Conservation (phyloP, 805 yeast species). For the Kuraishia cidri region DNA sequence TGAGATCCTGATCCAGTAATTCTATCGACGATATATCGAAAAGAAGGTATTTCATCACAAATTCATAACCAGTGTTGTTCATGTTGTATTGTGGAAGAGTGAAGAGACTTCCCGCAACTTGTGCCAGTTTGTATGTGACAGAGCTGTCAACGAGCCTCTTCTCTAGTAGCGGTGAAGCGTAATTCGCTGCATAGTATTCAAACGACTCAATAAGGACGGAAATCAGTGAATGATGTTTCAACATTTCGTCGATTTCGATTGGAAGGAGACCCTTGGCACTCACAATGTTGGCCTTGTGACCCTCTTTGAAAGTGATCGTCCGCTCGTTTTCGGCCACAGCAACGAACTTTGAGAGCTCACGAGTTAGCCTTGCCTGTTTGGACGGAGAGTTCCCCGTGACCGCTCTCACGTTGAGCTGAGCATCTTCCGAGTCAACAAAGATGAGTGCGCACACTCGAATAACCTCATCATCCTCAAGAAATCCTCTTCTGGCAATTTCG, state of each 20-base stretch:
- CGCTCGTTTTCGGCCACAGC: constrained; percentile 30
- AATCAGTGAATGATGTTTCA: constrained; percentile 18
- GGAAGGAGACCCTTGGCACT: constrained; percentile 9
- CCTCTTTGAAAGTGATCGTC: constrained; percentile 25
- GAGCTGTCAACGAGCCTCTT: constrained; percentile 9
- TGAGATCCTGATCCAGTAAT: constrained; percentile 20
- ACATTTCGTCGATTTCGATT: constrained; percentile 17
- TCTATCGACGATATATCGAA: constrained; percentile 32
- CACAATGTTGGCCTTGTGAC: constrained; percentile 21
- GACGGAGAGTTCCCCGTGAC: constrained; percentile 2
- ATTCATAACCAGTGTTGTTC: constrained; percentile 13
- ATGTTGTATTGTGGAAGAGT: constrained; percentile 20
- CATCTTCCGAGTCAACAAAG: constrained; percentile 22
- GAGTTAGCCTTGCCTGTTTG: constrained; percentile 17
- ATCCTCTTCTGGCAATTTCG: constrained; percentile 52
- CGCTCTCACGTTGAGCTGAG: too few relatives aligned
- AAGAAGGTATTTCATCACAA: constrained; percentile 28
- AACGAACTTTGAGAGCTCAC: constrained; percentile 50
- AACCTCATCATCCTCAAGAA: constrained; percentile 51
- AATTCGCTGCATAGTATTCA: constrained; percentile 11
- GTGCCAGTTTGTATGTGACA: constrained; percentile 10
- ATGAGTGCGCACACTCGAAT: constrained; percentile 31
- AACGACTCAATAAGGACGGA: constrained; percentile 19
- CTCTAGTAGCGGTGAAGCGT: constrained; percentile 5
- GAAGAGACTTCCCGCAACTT: constrained; percentile 23